Percentiles rank a stretch among this genome's conserved stretches.
Evolutionary conservation across 2,329 filamentous ascomycete genomes (phyloP).

Genomic region (Fusarium longipes): DNA sequence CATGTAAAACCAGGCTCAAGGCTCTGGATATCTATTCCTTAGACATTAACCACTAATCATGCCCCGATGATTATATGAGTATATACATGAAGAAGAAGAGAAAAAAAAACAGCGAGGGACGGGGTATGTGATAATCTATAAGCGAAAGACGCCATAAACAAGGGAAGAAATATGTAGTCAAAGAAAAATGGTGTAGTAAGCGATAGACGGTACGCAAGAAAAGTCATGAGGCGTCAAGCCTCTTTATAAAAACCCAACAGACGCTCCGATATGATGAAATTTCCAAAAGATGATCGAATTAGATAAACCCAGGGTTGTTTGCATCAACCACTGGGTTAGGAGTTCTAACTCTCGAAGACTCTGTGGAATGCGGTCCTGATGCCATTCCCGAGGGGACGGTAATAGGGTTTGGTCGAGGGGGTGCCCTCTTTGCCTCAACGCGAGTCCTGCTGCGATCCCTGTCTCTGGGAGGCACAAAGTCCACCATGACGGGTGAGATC

Average conservation of each 20-base stretch:
- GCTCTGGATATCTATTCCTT: constrained; percentile 30
- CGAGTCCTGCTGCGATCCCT: constrained; percentile 38
- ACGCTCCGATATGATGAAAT: constrained; percentile 6
- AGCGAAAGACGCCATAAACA: constrained; percentile 33
- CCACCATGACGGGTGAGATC: constrained; percentile 49
- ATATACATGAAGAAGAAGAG: constrained; percentile 21
- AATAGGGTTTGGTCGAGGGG: constrained; percentile 48
- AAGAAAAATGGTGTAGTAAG: constrained; percentile 18
- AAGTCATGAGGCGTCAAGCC: constrained; percentile 26
- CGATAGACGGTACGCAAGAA: constrained; percentile 17
- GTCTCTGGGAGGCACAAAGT: constrained; percentile 42
- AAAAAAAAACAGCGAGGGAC: constrained; percentile 19
- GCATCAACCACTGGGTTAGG: constrained; percentile 41
- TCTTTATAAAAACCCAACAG: constrained; percentile 14
- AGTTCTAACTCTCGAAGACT: constrained; percentile 27
- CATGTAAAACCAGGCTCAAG: constrained; percentile 22
- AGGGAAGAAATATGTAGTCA: not conserved
- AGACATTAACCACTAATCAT: constrained; percentile 42
- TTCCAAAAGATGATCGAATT: not conserved
- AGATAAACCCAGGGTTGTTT: constrained; percentile 45
- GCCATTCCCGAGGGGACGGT: constrained; percentile 41
- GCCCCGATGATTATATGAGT: constrained; percentile 35
- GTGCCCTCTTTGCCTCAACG: constrained; percentile 50
- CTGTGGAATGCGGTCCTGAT: not conserved
- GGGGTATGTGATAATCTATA: constrained; percentile 40